Conservation (phyloP, 352 stramenopile species). For the Globisporangium radiosum region DNA sequence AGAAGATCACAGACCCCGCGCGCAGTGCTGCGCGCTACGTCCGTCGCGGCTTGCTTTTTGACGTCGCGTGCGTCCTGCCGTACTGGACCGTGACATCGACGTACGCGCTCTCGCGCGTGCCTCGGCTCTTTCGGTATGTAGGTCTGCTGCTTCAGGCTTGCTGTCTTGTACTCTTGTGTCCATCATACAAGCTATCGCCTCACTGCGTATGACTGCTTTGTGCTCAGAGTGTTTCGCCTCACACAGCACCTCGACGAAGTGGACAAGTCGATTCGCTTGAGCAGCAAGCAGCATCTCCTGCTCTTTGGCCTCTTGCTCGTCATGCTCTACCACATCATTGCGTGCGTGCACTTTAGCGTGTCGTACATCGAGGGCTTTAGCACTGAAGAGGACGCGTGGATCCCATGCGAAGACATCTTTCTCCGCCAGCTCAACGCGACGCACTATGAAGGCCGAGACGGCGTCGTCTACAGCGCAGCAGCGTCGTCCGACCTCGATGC, state of each 20-base stretch:
- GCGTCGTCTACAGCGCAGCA: constrained; percentile 1
- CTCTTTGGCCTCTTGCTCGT: constrained; percentile 28
- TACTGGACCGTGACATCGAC: constrained; percentile 17
- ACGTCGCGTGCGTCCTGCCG: constrained; percentile 35
- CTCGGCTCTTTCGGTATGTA: constrained; percentile 24
- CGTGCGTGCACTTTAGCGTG: constrained; percentile 31
- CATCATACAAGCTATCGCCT: too few relatives aligned
- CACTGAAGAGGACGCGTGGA: constrained; percentile 15
- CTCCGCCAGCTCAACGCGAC: constrained; percentile 7
- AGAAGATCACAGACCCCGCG: constrained; percentile 41
- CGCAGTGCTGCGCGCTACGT: constrained; percentile 34
- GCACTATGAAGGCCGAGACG: constrained; percentile 9
- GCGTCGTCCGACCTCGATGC: constrained; percentile 6
- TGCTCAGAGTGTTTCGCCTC: constrained; percentile 10
- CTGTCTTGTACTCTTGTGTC: too few relatives aligned
- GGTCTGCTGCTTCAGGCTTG: too few relatives aligned
- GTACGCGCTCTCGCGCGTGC: constrained; percentile 20
- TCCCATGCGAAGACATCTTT: constrained; percentile 23
- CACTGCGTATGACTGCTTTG: too few relatives aligned
- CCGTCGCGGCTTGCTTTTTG: constrained; percentile 21
- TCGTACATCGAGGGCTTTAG: constrained; percentile 24
- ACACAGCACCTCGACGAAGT: constrained; percentile 20
- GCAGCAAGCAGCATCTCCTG: constrained; percentile 29
- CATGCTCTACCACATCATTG: constrained; percentile 46
- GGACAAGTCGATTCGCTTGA: constrained; percentile 30